Evolutionary conservation across 495 filamentous ascomycete species (phyloP).

Genomic region (Penicillium robsamsonii): DNA sequence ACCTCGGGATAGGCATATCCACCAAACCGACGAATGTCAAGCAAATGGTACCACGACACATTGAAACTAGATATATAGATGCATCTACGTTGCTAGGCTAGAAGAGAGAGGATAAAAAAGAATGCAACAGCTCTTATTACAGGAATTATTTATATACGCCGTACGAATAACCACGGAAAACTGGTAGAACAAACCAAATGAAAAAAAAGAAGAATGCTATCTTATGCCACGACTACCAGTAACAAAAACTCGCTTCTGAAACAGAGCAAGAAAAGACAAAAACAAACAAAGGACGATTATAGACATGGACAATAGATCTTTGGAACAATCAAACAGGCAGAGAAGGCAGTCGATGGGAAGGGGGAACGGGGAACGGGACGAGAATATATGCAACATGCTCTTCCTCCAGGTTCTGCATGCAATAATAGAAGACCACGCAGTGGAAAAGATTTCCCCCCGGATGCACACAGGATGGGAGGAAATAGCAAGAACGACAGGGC

Average conservation of each 20-base stretch:
- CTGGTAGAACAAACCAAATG: conserved; percentile 4
- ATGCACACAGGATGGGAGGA: conserved; percentile 2
- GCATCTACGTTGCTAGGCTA: not conserved
- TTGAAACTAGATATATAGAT: not conserved
- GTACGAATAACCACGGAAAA: conserved; percentile 4
- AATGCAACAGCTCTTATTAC: conserved; percentile 8
- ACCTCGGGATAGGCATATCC: too few species aligned
- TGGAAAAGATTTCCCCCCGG: conserved; percentile 14
- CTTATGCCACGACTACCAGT: conserved; percentile 34
- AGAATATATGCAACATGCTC: conserved; percentile 33
- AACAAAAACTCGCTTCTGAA: conserved; percentile 30
- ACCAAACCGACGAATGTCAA: too few species aligned
- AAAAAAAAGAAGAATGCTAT: conserved; percentile 30
- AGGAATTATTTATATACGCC: conserved; percentile 12
- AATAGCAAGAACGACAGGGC: conserved; percentile 10
- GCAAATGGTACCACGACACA: not conserved
- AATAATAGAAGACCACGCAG: conserved; percentile 11
- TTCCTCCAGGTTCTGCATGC: conserved; percentile 11
- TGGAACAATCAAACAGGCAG: conserved; percentile 21
- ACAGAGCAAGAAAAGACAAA: conserved; percentile 28
- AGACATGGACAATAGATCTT: conserved; percentile 32
- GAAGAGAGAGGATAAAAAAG: not conserved
- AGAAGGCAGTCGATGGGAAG: conserved; percentile 1
- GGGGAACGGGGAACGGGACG: conserved; percentile 15
- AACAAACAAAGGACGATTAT: conserved; percentile 26